Percentiles rank a stretch among this genome's conserved stretches.
These are phyloP conservation scores for Citropsis articulata DNA, from an alignment of 345 rosid species.

Conservation along the genomic window DNA sequence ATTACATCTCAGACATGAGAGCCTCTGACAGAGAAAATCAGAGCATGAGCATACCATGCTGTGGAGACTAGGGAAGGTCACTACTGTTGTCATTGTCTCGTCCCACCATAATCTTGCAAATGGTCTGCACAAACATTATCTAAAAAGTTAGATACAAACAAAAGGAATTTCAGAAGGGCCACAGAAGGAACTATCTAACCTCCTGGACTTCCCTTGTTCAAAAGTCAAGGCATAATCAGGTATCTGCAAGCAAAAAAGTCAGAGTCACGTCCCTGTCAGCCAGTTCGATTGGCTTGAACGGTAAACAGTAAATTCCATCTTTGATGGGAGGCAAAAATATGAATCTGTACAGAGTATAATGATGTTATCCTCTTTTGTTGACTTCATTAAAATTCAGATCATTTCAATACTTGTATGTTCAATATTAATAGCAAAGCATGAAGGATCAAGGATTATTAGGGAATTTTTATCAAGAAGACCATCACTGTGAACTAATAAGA, in stretches of 20 bases:
- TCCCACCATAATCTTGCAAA: slow-evolving; percentile 98
- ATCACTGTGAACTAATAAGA: not conserved
- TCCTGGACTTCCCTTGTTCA: slow-evolving; percentile 82
- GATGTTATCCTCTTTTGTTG: not conserved
- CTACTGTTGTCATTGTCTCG: slow-evolving; percentile 79
- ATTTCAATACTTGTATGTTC: not conserved
- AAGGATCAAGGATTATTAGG: not conserved
- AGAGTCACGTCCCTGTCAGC: slow-evolving; percentile 3
- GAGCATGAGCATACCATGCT: slow-evolving; percentile 51
- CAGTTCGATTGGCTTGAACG: not conserved
- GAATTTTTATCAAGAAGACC: not conserved
- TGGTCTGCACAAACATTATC: slow-evolving; percentile 44
- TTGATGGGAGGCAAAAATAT: slow-evolving; percentile 1
- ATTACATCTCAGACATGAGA: slow-evolving; percentile 6
- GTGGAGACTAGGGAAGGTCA: slow-evolving; percentile 59
- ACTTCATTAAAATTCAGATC: not conserved
- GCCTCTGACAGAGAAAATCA: slow-evolving; percentile 10
- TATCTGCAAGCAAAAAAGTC: slow-evolving; percentile 40
- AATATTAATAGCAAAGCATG: not conserved
- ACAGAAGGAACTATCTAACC: slow-evolving; percentile 39
- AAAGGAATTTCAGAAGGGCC: slow-evolving; percentile 3
- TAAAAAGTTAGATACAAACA: not conserved
- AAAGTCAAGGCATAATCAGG: slow-evolving; percentile 65
- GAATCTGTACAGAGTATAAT: not conserved
- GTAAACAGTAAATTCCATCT: not conserved